phyloP scores from a whole-genome alignment of 2,329 filamentous ascomycete species.

The Monosporascus sp. region DNA sequence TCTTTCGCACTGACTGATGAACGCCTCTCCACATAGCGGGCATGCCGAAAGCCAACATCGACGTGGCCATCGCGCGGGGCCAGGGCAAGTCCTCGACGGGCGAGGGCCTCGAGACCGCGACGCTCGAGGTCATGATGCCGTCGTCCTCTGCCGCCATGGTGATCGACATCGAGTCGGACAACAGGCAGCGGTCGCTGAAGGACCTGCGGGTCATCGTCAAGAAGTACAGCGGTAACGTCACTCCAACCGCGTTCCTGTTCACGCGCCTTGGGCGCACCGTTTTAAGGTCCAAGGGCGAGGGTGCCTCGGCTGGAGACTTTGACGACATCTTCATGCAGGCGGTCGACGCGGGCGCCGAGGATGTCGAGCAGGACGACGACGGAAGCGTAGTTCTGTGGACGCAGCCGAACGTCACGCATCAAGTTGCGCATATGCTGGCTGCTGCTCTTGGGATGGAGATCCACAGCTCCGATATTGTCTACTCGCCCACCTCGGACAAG shows the following conservation, averaged over 20 bases:
- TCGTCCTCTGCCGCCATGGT: conserved; percentile 71
- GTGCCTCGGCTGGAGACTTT: conserved; percentile 41
- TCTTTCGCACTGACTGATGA: too few relatives aligned
- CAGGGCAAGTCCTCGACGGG: conserved; percentile 77
- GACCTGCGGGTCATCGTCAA: conserved; percentile 70
- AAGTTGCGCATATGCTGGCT: conserved; percentile 59
- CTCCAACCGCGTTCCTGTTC: conserved; percentile 80
- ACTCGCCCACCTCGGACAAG: conserved; percentile 74
- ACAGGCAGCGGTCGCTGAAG: conserved; percentile 65
- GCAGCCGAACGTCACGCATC: conserved; percentile 58
- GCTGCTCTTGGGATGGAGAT: conserved; percentile 61
- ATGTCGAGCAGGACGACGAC: conserved; percentile 63
- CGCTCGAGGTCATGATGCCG: conserved; percentile 76
- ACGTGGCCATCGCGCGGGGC: conserved; percentile 79
- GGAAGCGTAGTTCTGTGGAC: conserved; percentile 68
- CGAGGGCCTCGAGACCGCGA: conserved; percentile 67
- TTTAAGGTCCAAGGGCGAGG: conserved; percentile 48
- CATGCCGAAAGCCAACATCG: conserved; percentile 79
- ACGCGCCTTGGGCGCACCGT: conserved; percentile 70
- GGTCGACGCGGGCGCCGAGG: conserved; percentile 77
- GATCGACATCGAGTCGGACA: conserved; percentile 82
- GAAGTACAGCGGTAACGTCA: conserved; percentile 61
- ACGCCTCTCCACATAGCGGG: conserved; percentile 43
- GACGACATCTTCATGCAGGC: conserved; percentile 75
- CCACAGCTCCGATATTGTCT: conserved; percentile 74